Evolutionary conservation across 1,284 basidiomycete species (phyloP).

Genomic region (Ceratobasidium sp.): DNA sequence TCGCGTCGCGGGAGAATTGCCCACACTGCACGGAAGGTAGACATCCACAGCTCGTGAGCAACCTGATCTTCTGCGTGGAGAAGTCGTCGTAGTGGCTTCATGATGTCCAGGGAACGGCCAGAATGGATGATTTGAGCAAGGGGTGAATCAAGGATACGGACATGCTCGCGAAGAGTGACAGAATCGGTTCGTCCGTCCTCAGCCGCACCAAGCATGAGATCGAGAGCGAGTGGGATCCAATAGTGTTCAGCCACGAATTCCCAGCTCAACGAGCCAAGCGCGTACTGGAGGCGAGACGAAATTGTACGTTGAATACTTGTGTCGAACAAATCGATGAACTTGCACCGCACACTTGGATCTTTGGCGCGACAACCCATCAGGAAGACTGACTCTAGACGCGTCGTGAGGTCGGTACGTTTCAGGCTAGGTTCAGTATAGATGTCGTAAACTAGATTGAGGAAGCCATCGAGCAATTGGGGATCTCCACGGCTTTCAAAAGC

Average conservation of each 20-base stretch:
- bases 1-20: conserved; percentile 82
- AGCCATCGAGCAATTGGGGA: conserved; percentile 78
- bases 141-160: conserved; percentile 45
- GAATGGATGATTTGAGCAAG: conserved; percentile 47
- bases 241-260: conserved; percentile 91
- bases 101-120: conserved; percentile 62
- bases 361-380: conserved; percentile 88
- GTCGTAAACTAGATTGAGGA: conserved; percentile 89
- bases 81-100: conserved; percentile 82
- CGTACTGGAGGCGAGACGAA: conserved; percentile 84
- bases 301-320: conserved; percentile 85
- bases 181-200: conserved; percentile 55
- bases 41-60: conserved; percentile 89
- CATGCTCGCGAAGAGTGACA: conserved; percentile 49
- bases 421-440: conserved; percentile 90
- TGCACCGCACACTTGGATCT: conserved; percentile 79
- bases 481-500: conserved; percentile 81
- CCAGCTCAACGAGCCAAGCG: conserved; percentile 95
- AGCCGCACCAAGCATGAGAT: conserved; percentile 85
- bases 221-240: conserved; percentile 93
- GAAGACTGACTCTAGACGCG: conserved; percentile 92
- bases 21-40: conserved; percentile 91
- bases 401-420: conserved; percentile 91
- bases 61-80: conserved; percentile 79
- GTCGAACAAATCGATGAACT: conserved; percentile 92